Conservation (phyloP, 169 alveolate species). For the Cryptosporidium canis region DNA sequence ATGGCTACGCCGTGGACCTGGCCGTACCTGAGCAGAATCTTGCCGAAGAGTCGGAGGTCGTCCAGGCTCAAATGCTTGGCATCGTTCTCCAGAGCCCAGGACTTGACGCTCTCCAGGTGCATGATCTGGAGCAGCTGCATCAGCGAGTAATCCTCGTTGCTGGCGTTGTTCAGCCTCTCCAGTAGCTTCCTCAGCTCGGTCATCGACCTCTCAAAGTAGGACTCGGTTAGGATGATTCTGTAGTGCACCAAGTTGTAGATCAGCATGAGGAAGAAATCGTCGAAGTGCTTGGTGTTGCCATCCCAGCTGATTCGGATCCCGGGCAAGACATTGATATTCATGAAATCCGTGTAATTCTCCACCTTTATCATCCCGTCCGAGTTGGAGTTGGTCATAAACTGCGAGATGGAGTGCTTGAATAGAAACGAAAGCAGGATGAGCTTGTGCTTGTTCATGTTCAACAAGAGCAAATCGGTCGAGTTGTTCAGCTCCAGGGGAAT, state of each 20-base stretch:
- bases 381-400: not conserved
- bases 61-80: constrained; percentile 27
- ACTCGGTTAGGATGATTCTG: not conserved
- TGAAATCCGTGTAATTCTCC: constrained; percentile 39
- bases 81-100: constrained; percentile 40
- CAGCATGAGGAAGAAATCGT: not conserved
- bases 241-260: not conserved
- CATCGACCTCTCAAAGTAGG: not conserved
- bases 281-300: constrained; percentile 31
- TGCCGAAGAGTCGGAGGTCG: constrained; percentile 31
- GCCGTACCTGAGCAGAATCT: constrained; percentile 34
- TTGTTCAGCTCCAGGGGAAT: constrained; percentile 14
- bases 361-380: not conserved
- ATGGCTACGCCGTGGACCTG: constrained; percentile 41
- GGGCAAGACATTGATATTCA: constrained; percentile 8
- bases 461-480: constrained; percentile 30
- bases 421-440: constrained; percentile 14
- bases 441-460: constrained; percentile 20
- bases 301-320: constrained; percentile 43
- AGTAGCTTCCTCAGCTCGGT: not conserved
- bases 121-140: not conserved
- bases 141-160: constrained; percentile 16
- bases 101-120: constrained; percentile 10
- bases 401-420: constrained; percentile 6
- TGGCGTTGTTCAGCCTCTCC: not conserved